Evolutionary conservation across 441 rosid species (phyloP).

Genomic region (Populus trichocarpa): DNA sequence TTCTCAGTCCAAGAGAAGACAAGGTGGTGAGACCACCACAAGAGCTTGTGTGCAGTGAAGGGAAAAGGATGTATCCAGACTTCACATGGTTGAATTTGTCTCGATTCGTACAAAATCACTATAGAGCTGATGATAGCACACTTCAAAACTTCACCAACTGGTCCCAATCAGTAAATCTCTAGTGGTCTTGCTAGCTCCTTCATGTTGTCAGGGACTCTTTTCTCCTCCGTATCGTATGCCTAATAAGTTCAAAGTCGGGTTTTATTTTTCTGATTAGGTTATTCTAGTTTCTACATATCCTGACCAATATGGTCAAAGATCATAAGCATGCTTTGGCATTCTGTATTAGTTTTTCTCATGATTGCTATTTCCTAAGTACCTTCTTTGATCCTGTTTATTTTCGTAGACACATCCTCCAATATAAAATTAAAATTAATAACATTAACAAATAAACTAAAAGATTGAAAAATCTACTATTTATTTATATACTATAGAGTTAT

Average conservation of each 20-base stretch:
- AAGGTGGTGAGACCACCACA: conserved; percentile 39
- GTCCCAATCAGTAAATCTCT: conserved; percentile 6
- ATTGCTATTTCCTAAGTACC: neutral
- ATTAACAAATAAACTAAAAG: too few relatives aligned
- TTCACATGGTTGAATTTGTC: conserved; percentile 50
- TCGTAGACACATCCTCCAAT: neutral
- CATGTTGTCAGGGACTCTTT: too few relatives aligned
- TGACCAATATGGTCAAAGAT: neutral
- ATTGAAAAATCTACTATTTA: too few relatives aligned
- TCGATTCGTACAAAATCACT: conserved; percentile 41
- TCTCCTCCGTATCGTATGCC: too few relatives aligned
- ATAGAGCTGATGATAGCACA: conserved; percentile 43
- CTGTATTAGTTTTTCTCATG: neutral
- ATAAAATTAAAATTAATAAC: too few relatives aligned
- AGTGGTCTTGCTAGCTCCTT: neutral
- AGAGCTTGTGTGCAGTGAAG: conserved; percentile 20
- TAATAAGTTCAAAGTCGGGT: too few relatives aligned
- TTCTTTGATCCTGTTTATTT: too few relatives aligned
- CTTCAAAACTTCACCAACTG: conserved; percentile 40
- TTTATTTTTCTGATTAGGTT: too few relatives aligned
- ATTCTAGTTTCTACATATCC: neutral
- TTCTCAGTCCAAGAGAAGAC: conserved; percentile 44
- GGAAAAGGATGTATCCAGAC: conserved; percentile 38
- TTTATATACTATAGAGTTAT: too few relatives aligned
- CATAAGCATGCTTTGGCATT: neutral